phyloP scores from a whole-genome alignment of 768 basidiomycete genomes.

The Pholiota microspora region DNA sequence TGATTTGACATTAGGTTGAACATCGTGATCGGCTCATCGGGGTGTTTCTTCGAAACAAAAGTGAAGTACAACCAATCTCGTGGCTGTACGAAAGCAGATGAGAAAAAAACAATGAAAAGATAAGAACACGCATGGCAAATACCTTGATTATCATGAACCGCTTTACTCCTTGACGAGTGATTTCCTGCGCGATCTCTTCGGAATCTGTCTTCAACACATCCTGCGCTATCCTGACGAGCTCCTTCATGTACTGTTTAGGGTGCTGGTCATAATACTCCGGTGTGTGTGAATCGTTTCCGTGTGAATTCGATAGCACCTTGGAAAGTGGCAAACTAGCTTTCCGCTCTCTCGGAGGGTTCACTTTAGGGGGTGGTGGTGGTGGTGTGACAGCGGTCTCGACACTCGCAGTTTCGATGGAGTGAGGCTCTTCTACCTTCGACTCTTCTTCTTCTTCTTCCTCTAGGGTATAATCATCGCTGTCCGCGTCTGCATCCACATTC shows the following conservation, averaged over 20 bases:
- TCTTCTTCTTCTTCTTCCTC: slow-evolving; percentile 50
- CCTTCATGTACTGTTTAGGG: slow-evolving; percentile 60
- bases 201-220: slow-evolving; percentile 58
- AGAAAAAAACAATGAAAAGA: slow-evolving; percentile 7
- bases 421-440: slow-evolving; percentile 20
- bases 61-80: slow-evolving; percentile 86
- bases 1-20: slow-evolving; percentile 82
- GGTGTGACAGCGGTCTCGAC: background rate
- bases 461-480: slow-evolving; percentile 61
- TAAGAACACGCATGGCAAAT: slow-evolving; percentile 14
- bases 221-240: slow-evolving; percentile 56
- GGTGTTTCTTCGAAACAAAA: slow-evolving; percentile 65
- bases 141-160: slow-evolving; percentile 80
- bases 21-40: slow-evolving; percentile 68
- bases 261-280: slow-evolving; percentile 36
- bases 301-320: slow-evolving; percentile 38
- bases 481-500: slow-evolving; percentile 57
- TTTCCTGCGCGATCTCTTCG: slow-evolving; percentile 78
- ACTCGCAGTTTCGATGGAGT: slow-evolving; percentile 2
- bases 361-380: slow-evolving; percentile 9
- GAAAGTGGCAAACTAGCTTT: slow-evolving; percentile 67
- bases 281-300: slow-evolving; percentile 22
- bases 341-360: slow-evolving; percentile 47
- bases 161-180: slow-evolving; percentile 70
- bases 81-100: slow-evolving; percentile 48